Evolutionary conservation across 768 basidiomycete species (phyloP).

Genomic region (Mycena epipterygia): DNA sequence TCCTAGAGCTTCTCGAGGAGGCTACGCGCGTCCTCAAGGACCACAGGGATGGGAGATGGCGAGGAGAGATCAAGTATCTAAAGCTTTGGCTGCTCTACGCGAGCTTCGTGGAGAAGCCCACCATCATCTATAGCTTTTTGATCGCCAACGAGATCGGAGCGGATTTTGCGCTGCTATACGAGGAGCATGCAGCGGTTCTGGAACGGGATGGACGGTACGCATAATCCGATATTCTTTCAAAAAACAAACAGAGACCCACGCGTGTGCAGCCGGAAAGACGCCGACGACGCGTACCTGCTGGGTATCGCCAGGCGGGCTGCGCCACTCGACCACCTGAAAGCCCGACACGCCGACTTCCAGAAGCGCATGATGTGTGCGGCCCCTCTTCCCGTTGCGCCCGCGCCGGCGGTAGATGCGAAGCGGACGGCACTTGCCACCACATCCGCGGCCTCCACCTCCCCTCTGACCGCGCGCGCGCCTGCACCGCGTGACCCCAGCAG

Average conservation of each 20-base stretch:
- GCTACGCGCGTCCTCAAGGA: conserved; percentile 89
- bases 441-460: conserved; percentile 53
- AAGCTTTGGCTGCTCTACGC: conserved; percentile 97
- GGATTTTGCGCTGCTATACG: conserved; percentile 84
- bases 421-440: conserved; percentile 63
- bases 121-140: conserved; percentile 90
- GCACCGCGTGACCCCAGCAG: conserved; percentile 45
- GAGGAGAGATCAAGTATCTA: conserved; percentile 86
- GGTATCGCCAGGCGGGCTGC: conserved; percentile 88
- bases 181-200: conserved; percentile 89
- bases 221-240: conserved; percentile 1
- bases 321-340: conserved; percentile 85
- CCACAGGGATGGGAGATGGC: conserved; percentile 80
- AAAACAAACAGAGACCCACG: conserved; percentile 15
- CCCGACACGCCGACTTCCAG: conserved; percentile 88
- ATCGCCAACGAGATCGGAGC: conserved; percentile 94
- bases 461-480: conserved; percentile 46
- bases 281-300: conserved; percentile 90
- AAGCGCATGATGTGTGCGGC: conserved; percentile 85
- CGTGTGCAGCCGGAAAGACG: conserved; percentile 77
- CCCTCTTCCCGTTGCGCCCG: conserved; percentile 49
- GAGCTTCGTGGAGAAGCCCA: conserved; percentile 90
- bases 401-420: conserved; percentile 47
- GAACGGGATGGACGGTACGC: conserved; percentile 86
- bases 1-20: conserved; percentile 94